Conservation (phyloP, 78 protist species). For the Neovahlkampfia damariscottae region DNA sequence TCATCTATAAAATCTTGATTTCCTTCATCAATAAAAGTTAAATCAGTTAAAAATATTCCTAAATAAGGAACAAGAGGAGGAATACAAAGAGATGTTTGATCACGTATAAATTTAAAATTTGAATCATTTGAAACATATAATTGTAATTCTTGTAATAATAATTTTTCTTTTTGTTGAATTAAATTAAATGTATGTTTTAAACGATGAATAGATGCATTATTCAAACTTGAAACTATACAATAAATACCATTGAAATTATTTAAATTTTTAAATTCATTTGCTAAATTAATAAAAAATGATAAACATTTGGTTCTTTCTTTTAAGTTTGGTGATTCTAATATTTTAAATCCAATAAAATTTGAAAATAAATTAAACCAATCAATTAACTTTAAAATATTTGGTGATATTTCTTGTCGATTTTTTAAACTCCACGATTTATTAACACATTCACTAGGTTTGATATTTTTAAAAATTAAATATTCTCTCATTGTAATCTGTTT, state of each 20-base stretch:
- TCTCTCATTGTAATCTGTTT: constrained; percentile 53
- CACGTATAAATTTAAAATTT: constrained; percentile 5
- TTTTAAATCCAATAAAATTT: constrained; percentile 7
- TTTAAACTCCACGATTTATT: constrained; percentile 46
- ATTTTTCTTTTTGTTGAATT: not conserved
- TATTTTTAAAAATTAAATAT: constrained; percentile 30
- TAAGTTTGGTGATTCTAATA: constrained; percentile 1
- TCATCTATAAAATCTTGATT: not conserved
- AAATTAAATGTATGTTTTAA: constrained; percentile 46
- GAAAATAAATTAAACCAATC: constrained; percentile 41
- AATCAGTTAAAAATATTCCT: constrained; percentile 14
- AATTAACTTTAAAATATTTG: constrained; percentile 57
- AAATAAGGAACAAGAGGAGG: constrained; percentile 19
- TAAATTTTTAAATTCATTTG: constrained; percentile 41
- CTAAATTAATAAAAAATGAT: constrained; percentile 2
- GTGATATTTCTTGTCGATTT: constrained; percentile 45
- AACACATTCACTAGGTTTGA: constrained; percentile 46
- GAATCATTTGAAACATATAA: constrained; percentile 4
- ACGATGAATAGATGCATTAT: constrained; percentile 48
- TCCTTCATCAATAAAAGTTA: constrained; percentile 23
- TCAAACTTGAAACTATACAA: constrained; percentile 46
- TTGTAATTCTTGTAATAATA: not conserved
- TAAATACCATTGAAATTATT: constrained; percentile 63
- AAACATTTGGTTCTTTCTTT: constrained; percentile 7
- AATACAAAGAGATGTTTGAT: not conserved